These are phyloP conservation scores for Curvularia sp. DNA, from an alignment of 2,329 filamentous ascomycete species.

Conservation along the genomic window DNA sequence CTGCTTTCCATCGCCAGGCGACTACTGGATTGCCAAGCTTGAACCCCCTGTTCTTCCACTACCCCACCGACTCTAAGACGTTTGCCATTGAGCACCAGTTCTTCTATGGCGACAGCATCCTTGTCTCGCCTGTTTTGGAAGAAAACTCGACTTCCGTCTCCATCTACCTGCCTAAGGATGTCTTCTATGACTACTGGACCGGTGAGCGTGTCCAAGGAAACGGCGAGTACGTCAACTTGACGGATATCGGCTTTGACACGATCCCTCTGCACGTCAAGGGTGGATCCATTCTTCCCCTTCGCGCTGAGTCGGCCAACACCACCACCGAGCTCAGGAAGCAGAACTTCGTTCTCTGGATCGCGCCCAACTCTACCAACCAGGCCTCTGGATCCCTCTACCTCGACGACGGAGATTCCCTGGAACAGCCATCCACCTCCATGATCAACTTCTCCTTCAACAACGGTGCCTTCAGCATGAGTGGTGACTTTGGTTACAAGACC, in stretches of 20 bases:
- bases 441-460: conserved; percentile 67
- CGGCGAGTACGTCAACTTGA: conserved; percentile 55
- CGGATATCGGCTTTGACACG: conserved; percentile 56
- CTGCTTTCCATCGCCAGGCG: conserved; percentile 67
- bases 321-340: conserved; percentile 69
- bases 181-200: conserved; percentile 68
- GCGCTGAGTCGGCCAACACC: conserved; percentile 63
- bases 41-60: conserved; percentile 74
- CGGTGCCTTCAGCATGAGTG: conserved; percentile 60
- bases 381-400: conserved; percentile 74
- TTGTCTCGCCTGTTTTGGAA: conserved; percentile 63
- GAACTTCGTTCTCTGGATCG: conserved; percentile 75
- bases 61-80: conserved; percentile 63
- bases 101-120: conserved; percentile 64
- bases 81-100: conserved; percentile 62
- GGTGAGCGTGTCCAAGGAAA: conserved; percentile 57
- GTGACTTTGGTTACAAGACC: conserved; percentile 61
- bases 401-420: conserved; percentile 74
- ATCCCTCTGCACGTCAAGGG: conserved; percentile 72
- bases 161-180: conserved; percentile 64
- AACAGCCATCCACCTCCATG: conserved; percentile 63
- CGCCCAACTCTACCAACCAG: conserved; percentile 66
- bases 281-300: conserved; percentile 68
- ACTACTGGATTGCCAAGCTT: conserved; percentile 68
- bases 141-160: conserved; percentile 60